phyloP scores from a whole-genome alignment of 202 grass and related monocot genomes.

The Eragrostis tef region DNA sequence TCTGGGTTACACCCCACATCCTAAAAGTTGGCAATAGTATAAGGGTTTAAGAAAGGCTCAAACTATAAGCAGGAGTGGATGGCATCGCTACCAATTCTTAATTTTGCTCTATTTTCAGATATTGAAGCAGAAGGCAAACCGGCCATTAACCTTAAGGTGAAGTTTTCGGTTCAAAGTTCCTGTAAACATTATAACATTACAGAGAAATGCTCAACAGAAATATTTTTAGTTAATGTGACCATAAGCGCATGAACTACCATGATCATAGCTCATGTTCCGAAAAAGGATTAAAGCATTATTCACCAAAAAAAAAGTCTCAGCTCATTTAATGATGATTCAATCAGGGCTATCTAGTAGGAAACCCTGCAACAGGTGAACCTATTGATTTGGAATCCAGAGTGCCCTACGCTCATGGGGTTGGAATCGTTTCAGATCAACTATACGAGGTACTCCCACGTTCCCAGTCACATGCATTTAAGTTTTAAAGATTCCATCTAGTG shows the following conservation, averaged over 20 bases:
- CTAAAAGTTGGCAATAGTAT: no score
- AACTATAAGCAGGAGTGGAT: no score
- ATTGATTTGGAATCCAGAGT: slow-evolving; percentile 45
- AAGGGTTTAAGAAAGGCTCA: no score
- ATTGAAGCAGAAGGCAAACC: neutral
- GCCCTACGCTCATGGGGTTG: slow-evolving; percentile 61
- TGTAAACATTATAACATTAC: neutral
- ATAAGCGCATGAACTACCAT: neutral
- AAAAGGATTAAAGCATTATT: no score
- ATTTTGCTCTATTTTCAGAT: neutral
- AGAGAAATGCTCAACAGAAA: neutral
- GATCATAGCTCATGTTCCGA: no score
- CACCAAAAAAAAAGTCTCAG: neutral
- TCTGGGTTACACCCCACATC: no score
- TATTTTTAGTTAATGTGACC: no score
- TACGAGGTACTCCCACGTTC: slow-evolving; percentile 50
- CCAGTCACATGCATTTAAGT: neutral
- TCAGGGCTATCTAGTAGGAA: slow-evolving; percentile 71
- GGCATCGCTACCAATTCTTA: no score
- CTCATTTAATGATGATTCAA: neutral
- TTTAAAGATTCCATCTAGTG: neutral
- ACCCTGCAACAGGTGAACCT: slow-evolving; percentile 43
- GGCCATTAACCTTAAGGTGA: neutral
- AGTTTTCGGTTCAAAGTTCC: neutral
- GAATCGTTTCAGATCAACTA: slow-evolving; percentile 62